Evolutionary conservation across 331 rosid species (phyloP), one percentile per base, ranked within the genome.

Genomic region (Stylosanthes scabra): DNA sequence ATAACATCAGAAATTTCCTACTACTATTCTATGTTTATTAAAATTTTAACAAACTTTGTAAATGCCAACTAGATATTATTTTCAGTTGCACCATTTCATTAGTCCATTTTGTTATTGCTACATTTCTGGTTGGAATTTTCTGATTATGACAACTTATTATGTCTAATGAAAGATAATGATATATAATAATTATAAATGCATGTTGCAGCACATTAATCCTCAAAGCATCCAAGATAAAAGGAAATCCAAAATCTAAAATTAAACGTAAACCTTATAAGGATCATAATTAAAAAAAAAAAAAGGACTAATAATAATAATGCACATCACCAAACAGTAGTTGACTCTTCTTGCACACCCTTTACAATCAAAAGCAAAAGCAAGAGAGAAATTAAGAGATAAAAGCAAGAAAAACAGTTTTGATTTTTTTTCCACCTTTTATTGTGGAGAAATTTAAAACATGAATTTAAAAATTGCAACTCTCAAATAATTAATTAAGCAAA

Each of bases 401-500:
- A 15, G 57, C 65, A 75, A 76, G 4, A 75, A 6, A 6, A 31
- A 31, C 5, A 31, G 5, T 31, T 31, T 15, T 46, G 56, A 57
- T 75, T 20, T 75, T 20, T 75, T 70, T 59, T 42, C 81, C 58
- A 44, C 47, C 81, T 71, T 81, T 81, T 50, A 67, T 77, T 46
- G 57, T 61, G 13, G 14, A 20, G 62, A 67, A 66, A 56, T 31
- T 31, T 2, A 31, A 31, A 31, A 31, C 9, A 31, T 31, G 37
- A 31, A 81, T 63, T 59, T 34, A 65, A 67, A 76, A 4, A 59
- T 31, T 5, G 42, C 64, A 58, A 66, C 37, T 31, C 37, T 31
- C 37, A 25, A 46, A 20, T 52, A 31, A 31, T 3, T 31, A 31
- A 31, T 31, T 31, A 31, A 31, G 3, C 6, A 52, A 59, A 45